Evolutionary conservation across 257 asterid genomes (phyloP).

Genomic region (Nicotiana obtusifolia): DNA sequence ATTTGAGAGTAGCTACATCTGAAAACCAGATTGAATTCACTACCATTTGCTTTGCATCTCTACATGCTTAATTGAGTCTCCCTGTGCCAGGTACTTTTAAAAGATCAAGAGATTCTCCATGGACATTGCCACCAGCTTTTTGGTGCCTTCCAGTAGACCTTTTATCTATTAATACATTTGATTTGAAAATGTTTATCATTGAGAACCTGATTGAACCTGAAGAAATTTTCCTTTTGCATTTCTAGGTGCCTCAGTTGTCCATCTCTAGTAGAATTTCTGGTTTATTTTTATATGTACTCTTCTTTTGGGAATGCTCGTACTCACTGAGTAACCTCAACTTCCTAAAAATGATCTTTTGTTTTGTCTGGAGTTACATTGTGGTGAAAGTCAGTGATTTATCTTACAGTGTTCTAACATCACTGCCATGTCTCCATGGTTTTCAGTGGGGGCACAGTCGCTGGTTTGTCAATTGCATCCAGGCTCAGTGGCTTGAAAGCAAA

Average conservation of each 20-base stretch:
- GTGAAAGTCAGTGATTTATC: background rate
- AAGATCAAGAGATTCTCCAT: background rate
- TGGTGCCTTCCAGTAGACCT: background rate
- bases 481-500: slow-evolving; percentile 72
- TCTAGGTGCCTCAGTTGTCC: background rate
- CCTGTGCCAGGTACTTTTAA: background rate
- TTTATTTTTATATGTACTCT: background rate
- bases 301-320: background rate
- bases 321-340: background rate
- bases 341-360: background rate
- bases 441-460: slow-evolving; percentile 98
- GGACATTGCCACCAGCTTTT: background rate
- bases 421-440: slow-evolving; percentile 17
- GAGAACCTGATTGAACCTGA: background rate
- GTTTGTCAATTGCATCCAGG: slow-evolving; percentile 69
- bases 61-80: background rate
- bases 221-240: background rate
- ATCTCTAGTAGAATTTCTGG: background rate
- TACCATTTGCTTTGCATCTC: background rate
- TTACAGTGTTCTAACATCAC: background rate
- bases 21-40: background rate
- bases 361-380: background rate
- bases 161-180: background rate
- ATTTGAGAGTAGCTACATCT: background rate
- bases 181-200: background rate